Percentiles rank a stretch among this genome's conserved stretches.
phyloP scores from a whole-genome alignment of 148 eudicot species.

The Cornus controversa region DNA sequence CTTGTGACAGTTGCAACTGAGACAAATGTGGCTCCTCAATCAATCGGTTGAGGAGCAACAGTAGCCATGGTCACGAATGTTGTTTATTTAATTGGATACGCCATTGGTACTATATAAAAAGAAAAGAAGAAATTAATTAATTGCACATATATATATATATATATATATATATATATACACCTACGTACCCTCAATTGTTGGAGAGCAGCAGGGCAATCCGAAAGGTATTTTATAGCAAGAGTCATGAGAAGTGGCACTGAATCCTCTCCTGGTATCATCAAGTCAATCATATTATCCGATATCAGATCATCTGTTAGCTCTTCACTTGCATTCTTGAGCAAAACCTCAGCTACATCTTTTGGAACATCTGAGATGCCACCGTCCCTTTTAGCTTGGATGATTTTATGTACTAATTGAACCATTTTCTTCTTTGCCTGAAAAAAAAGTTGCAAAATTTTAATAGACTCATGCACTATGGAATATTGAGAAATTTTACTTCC shows the following conservation, averaged over 20 bases:
- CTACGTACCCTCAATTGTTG: slow-evolving; percentile 52
- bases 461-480: neutral
- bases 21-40: too few relatives aligned
- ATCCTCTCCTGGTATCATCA: slow-evolving; percentile 98
- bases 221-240: slow-evolving; percentile 74
- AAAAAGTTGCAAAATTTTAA: neutral
- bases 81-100: too few relatives aligned
- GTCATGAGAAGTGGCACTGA: slow-evolving; percentile 87
- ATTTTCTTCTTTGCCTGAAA: slow-evolving; percentile 75
- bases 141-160: too few relatives aligned
- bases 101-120: too few relatives aligned
- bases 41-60: neutral
- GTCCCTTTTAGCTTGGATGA: slow-evolving; percentile 50
- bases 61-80: neutral
- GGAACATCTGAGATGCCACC: slow-evolving; percentile 20
- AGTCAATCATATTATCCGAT: slow-evolving; percentile 82
- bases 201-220: slow-evolving; percentile 77
- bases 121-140: neutral
- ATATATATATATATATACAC: too few relatives aligned
- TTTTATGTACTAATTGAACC: slow-evolving; percentile 66
- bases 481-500: neutral
- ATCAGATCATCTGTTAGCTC: slow-evolving; percentile 71
- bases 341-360: slow-evolving; percentile 72
- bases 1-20: too few relatives aligned
- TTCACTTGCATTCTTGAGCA: slow-evolving; percentile 63